These are phyloP conservation scores for Xylaria venustula DNA, from an alignment of 495 filamentous ascomycete genomes.

Conservation along the genomic window DNA sequence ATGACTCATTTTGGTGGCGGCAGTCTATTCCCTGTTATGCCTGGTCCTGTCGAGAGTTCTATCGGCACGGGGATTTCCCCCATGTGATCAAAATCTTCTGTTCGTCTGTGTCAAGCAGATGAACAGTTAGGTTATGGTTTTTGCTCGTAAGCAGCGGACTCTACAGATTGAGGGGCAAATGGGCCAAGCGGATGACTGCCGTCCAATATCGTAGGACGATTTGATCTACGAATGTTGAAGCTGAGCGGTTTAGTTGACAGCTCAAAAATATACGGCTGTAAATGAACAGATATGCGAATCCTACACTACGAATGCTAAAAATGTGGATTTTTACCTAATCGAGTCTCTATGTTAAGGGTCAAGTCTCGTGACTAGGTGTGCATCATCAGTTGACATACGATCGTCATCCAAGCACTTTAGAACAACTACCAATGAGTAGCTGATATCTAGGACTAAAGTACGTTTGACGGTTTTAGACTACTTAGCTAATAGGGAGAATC, in stretches of 20 bases:
- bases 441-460: no score
- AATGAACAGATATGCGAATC: not conserved
- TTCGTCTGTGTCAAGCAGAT: not conserved
- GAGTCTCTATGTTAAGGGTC: not conserved
- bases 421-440: no score
- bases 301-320: not conserved
- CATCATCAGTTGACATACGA: no score
- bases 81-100: not conserved
- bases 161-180: constrained; percentile 28
- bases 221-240: not conserved
- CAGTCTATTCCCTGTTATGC: constrained; percentile 51
- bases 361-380: no score
- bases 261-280: not conserved
- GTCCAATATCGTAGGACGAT: constrained; percentile 6
- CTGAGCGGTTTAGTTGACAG: not conserved
- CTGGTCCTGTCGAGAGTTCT: constrained; percentile 45
- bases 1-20: constrained; percentile 42
- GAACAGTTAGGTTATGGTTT: not conserved
- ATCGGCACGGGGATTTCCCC: not conserved
- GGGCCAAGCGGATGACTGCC: constrained; percentile 28
- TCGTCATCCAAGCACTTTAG: no score
- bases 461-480: no score
- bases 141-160: not conserved
- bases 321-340: no score
- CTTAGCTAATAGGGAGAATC: no score